phyloP scores from a whole-genome alignment of 2,329 filamentous ascomycete genomes.

The Botrytis medusae region DNA sequence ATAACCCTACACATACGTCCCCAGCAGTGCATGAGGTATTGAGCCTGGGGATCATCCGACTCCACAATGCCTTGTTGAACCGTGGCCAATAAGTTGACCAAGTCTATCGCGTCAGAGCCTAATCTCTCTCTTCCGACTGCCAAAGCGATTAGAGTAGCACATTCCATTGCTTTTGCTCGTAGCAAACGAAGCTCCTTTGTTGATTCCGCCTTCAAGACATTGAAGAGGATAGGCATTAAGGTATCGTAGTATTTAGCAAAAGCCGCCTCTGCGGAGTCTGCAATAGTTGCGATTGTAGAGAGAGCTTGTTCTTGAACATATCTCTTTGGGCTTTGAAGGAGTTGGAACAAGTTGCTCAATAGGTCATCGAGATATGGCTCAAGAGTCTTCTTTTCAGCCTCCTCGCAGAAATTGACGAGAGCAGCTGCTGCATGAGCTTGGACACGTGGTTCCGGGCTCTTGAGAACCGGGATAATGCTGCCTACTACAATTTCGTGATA shows the following conservation, averaged over 20 bases:
- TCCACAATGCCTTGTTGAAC: slow-evolving; percentile 88
- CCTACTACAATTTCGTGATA: slow-evolving; percentile 86
- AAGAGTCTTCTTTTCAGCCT: slow-evolving; percentile 87
- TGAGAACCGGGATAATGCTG: slow-evolving; percentile 88
- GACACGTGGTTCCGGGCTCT: slow-evolving; percentile 86
- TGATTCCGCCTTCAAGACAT: slow-evolving; percentile 83
- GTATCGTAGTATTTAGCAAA: slow-evolving; percentile 95
- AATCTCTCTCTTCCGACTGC: slow-evolving; percentile 94
- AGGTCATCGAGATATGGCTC: slow-evolving; percentile 92
- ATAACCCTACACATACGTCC: slow-evolving; percentile 97
- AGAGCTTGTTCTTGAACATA: slow-evolving; percentile 98
- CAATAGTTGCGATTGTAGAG: slow-evolving; percentile 96
- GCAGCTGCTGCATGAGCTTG: slow-evolving; percentile 98
- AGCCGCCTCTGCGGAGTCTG: slow-evolving; percentile 93
- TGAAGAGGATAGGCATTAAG: slow-evolving; percentile 91
- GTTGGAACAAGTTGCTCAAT: slow-evolving; percentile 78
- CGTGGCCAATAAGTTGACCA: slow-evolving; percentile 82
- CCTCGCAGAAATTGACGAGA: slow-evolving; percentile 97
- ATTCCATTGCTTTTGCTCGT: slow-evolving; percentile 98
- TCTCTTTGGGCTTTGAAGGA: slow-evolving; percentile 87
- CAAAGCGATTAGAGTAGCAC: slow-evolving; percentile 90
- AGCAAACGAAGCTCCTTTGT: slow-evolving; percentile 91
- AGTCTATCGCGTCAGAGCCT: slow-evolving; percentile 78
- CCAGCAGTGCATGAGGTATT: slow-evolving; percentile 98
- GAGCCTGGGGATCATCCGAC: slow-evolving; percentile 90